phyloP scores from a whole-genome alignment of 1,284 basidiomycete genomes.

The Malassezia globosa region DNA sequence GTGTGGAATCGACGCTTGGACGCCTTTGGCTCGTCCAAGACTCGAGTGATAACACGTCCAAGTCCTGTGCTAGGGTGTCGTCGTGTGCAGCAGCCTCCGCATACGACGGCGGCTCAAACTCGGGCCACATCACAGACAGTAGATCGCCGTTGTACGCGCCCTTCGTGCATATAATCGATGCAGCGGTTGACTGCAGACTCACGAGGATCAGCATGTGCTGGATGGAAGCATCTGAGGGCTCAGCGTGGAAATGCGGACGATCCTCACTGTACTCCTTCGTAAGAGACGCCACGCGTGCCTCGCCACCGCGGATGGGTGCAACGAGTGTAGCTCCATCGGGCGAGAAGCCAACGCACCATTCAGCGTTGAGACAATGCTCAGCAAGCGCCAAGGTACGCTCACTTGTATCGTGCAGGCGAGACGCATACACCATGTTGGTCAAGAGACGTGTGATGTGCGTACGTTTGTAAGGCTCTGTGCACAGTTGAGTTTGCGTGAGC shows the following conservation, averaged over 20 bases:
- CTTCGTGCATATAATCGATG: background rate
- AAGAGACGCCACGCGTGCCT: slow-evolving; percentile 10
- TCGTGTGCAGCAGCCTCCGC: background rate
- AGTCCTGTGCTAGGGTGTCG: background rate
- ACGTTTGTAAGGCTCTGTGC: slow-evolving; percentile 73
- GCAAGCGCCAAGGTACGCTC: slow-evolving; percentile 80
- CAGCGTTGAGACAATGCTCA: slow-evolving; percentile 58
- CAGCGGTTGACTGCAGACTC: slow-evolving; percentile 10
- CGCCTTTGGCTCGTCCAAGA: background rate
- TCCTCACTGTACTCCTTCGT: background rate
- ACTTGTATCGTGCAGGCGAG: slow-evolving; percentile 58
- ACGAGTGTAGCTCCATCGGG: slow-evolving; percentile 17
- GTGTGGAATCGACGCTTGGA: background rate
- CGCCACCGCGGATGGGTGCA: slow-evolving; percentile 24
- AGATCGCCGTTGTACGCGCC: background rate
- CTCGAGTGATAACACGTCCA: background rate
- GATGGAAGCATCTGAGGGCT: slow-evolving; percentile 1
- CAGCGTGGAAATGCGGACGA: background rate
- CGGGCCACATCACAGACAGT: background rate
- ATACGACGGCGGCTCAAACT: background rate
- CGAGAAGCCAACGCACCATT: slow-evolving; percentile 23
- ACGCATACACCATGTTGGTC: slow-evolving; percentile 64
- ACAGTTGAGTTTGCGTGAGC: slow-evolving; percentile 83
- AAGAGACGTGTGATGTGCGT: slow-evolving; percentile 72
- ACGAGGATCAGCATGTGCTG: slow-evolving; percentile 1